Evolutionary conservation across 78 protist genomes (phyloP).

Genomic region (Abeoforma whisleri): DNA sequence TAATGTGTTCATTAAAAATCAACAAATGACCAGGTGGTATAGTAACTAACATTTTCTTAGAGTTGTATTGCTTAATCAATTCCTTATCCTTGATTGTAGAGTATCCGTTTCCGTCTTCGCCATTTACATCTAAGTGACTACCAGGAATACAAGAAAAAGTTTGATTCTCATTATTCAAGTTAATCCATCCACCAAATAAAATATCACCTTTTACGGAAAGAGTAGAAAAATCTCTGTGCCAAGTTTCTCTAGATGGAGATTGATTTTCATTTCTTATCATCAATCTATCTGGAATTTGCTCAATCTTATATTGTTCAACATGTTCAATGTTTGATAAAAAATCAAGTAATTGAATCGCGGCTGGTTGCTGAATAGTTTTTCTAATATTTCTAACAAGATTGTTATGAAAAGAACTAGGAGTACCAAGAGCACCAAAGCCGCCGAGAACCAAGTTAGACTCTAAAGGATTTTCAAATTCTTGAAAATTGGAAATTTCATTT

Average conservation of each 20-base stretch:
- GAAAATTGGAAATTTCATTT: too few species aligned
- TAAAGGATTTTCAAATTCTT: background rate
- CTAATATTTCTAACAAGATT: background rate
- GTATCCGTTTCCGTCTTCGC: background rate
- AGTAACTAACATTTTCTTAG: background rate
- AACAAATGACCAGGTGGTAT: background rate
- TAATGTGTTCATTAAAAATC: too few species aligned
- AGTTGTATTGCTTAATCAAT: too few species aligned
- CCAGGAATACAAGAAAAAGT: background rate
- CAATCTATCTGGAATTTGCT: background rate
- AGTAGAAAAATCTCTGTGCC: background rate
- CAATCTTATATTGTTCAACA: background rate
- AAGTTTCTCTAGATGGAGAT: background rate
- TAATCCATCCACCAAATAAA: slow-evolving; percentile 5
- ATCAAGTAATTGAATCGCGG: too few species aligned
- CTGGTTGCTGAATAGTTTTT: background rate
- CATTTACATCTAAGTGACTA: background rate
- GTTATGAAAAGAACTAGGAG: slow-evolving; percentile 6
- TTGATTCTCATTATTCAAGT: background rate
- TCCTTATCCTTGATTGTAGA: background rate
- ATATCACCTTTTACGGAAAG: background rate
- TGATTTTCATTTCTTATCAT: background rate
- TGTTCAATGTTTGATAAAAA: background rate
- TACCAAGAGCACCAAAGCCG: background rate
- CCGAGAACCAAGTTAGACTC: background rate